Evolutionary conservation across 495 filamentous ascomycete species (phyloP).

Genomic region (Entonaema liquescens): DNA sequence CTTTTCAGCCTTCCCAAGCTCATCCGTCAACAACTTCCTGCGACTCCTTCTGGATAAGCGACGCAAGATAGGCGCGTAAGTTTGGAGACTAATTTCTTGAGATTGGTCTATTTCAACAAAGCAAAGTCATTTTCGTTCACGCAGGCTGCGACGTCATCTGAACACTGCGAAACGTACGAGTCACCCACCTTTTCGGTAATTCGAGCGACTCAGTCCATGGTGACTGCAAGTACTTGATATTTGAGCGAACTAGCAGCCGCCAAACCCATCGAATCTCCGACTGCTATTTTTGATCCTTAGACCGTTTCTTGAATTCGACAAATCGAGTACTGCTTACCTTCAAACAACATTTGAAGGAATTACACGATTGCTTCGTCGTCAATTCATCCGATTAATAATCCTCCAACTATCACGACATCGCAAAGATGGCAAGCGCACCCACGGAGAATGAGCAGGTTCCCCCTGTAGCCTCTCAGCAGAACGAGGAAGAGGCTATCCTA

Average conservation of each 20-base stretch:
- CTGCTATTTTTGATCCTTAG: not conserved
- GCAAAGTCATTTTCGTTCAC: not conserved
- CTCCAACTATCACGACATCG: not conserved
- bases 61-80: not conserved
- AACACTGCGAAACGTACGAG: not conserved
- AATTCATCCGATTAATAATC: not conserved
- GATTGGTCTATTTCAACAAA: not conserved
- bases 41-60: not conserved
- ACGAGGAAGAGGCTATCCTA: conserved; percentile 26
- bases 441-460: conserved; percentile 44
- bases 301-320: not conserved
- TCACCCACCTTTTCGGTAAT: too few species aligned
- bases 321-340: not conserved
- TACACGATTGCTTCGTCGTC: not conserved
- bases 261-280: not conserved
- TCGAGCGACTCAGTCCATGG: not conserved
- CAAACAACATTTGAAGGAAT: not conserved
- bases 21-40: not conserved
- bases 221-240: not conserved
- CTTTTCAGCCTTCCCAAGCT: not conserved
- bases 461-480: conserved; percentile 38
- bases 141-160: conserved; percentile 2
- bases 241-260: not conserved
- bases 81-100: not conserved
- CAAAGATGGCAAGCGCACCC: conserved; percentile 35